These are phyloP conservation scores for Gaeumannomyces sp. DNA, from an alignment of 2,329 filamentous ascomycete species.

Conservation along the genomic window DNA sequence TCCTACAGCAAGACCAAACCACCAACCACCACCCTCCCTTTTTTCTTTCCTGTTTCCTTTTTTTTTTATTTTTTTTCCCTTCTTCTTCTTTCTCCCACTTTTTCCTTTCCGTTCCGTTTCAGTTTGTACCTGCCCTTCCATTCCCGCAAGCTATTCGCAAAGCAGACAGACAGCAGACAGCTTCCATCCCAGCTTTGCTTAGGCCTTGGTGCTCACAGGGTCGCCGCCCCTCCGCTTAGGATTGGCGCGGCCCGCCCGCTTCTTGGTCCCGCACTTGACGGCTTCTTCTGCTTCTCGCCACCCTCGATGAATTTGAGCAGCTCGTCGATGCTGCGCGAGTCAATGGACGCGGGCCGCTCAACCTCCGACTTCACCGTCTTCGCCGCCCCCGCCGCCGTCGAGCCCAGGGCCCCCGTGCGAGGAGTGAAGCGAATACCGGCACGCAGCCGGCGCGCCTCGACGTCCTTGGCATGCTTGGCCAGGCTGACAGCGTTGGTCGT, in stretches of 20 bases:
- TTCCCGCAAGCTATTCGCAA: background rate
- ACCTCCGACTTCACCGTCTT: conserved; percentile 23
- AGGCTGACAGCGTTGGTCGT: conserved; percentile 93
- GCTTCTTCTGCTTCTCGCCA: conserved; percentile 43
- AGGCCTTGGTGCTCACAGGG: conserved; percentile 11
- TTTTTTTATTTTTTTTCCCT: background rate
- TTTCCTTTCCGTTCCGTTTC: background rate
- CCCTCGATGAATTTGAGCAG: conserved; percentile 93
- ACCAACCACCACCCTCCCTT: background rate
- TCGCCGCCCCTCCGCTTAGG: conserved; percentile 46
- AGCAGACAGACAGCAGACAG: background rate
- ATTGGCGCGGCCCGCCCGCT: conserved; percentile 44
- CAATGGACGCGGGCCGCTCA: conserved; percentile 42
- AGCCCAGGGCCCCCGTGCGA: conserved; percentile 51
- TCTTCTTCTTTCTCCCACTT: no score
- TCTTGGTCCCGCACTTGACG: conserved; percentile 37
- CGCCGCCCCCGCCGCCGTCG: conserved; percentile 25
- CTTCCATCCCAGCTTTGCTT: background rate
- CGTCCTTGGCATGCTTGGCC: conserved; percentile 86
- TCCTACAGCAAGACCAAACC: background rate
- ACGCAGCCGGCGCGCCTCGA: conserved; percentile 67
- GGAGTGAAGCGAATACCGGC: conserved; percentile 64
- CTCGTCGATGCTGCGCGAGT: conserved; percentile 85
- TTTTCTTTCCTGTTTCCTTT: conserved; percentile 3
- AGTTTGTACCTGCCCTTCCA: background rate